Evolutionary conservation across 2,329 filamentous ascomycete species (phyloP).

Genomic region (Beauveria varroae): DNA sequence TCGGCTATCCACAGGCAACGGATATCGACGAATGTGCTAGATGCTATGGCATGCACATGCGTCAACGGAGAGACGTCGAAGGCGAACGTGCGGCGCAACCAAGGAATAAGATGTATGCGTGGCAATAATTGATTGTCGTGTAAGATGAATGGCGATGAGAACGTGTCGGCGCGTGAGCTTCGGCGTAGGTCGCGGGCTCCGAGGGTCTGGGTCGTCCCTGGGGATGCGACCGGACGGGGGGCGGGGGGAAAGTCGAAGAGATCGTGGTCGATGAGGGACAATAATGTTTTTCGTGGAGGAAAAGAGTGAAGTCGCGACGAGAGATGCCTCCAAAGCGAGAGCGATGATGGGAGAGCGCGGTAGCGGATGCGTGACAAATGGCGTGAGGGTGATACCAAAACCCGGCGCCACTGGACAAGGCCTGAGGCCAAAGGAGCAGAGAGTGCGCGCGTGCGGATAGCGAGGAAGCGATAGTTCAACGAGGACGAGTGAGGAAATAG

Average conservation of each 20-base stretch:
- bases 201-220: constrained; percentile 10
- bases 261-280: not conserved
- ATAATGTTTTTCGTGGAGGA: not conserved
- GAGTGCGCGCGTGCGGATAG: constrained; percentile 6
- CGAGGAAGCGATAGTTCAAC: not conserved
- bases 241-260: not conserved
- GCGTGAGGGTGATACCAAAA: constrained; percentile 11
- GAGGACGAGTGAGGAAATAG: not conserved
- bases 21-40: constrained; percentile 45
- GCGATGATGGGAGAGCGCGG: constrained; percentile 14
- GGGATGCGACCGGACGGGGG: constrained; percentile 13
- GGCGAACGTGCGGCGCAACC: not conserved
- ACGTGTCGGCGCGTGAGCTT: not conserved
- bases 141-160: not conserved
- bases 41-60: constrained; percentile 42
- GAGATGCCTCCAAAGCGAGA: not conserved
- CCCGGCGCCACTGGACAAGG: not conserved
- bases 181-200: constrained; percentile 4
- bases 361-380: constrained; percentile 4
- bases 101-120: not conserved
- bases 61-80: constrained; percentile 11
- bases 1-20: constrained; percentile 51
- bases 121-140: not conserved
- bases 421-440: constrained; percentile 6
- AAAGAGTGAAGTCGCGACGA: not conserved